Evolutionary conservation across 345 rosid genomes (phyloP).

Genomic region (Populus pruinosa): DNA sequence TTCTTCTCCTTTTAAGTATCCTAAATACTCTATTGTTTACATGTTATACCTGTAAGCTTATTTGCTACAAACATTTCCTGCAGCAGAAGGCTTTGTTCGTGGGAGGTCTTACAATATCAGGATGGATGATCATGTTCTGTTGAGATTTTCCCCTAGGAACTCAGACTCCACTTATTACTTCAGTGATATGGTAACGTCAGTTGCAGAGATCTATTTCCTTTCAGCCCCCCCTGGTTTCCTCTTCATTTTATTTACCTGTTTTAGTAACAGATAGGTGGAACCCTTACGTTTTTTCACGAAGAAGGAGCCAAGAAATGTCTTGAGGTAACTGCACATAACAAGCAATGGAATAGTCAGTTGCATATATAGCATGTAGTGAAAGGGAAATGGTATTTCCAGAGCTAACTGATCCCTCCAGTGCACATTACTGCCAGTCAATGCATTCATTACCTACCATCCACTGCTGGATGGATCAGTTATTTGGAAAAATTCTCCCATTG

Average conservation of each 20-base stretch:
- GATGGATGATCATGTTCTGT: slow-evolving; percentile 86
- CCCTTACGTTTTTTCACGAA: slow-evolving; percentile 91
- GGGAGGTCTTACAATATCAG: slow-evolving; percentile 97
- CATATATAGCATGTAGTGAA: slow-evolving; percentile 1
- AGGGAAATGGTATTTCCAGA: background rate
- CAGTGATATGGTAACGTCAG: slow-evolving; percentile 69
- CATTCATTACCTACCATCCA: background rate
- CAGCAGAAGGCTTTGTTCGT: slow-evolving; percentile 91
- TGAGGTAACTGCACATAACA: slow-evolving; percentile 52
- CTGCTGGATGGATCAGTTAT: background rate
- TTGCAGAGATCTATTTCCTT: slow-evolving; percentile 12
- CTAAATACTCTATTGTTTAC: slow-evolving; percentile 4
- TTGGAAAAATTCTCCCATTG: background rate
- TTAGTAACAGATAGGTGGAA: slow-evolving; percentile 80
- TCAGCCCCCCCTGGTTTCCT: background rate
- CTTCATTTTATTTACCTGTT: slow-evolving; percentile 17
- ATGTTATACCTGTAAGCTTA: slow-evolving; percentile 37
- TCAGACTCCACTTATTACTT: slow-evolving; percentile 90
- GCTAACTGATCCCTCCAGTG: background rate
- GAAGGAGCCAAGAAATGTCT: slow-evolving; percentile 87
- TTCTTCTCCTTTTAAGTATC: slow-evolving; percentile 11
- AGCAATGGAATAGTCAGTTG: background rate
- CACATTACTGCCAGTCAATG: background rate
- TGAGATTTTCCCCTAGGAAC: slow-evolving; percentile 87
- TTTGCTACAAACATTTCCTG: slow-evolving; percentile 47